Base-by-base conservation (phyloP, 192 early-diverging fungal species). In the Anaeromyces robustus region DNA sequence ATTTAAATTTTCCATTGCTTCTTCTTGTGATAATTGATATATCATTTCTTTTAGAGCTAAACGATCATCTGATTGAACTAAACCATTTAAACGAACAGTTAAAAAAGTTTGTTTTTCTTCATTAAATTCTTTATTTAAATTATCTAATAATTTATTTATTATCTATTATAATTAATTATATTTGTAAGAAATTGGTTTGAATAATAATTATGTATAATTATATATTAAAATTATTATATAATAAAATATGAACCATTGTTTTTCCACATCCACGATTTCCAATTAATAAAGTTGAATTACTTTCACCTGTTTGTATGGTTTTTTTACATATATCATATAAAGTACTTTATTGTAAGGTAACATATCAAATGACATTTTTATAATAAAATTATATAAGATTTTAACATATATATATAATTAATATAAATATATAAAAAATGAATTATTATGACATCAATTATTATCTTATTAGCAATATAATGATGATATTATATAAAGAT, bases 221-320 rank as follows among this genome's bases (percentile, higher is more conserved):
- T 34, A 12, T 34, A 7, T 7, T 7, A 34, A 34, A 34, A 34
- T 34, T 34, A 7, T 34, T 34, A 84, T 81, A 28, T 89, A 41
- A 12, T 59, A 28, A 12, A 84, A 18, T 17, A n/a, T 81, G 11
- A 26, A 92, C 82, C 29, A 86, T 80, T 5, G 92, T 87, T 78
- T 96, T 96, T 30, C 96, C 96, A 52, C 90, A 88, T 14, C 94
- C 94, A 79, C 92, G 87, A 52, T 89, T 91, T 1, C 97, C 97
- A 3, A 96, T 86, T 12, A 98, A 81, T 30, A 98, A 84, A 30
- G 93, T 92, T 0, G 95, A 94, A 83, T 96, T 98, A 78, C 95
- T 93, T 81, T 98, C 96, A 2, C 92, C 92, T 28, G 84, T 80
- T 7, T 84, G 81, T 9, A 94, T 86, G 12, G 93, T 92, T 30